Percentiles rank a stretch among this genome's conserved stretches.
Evolutionary conservation across 306 rosid species (phyloP).

Genomic region (Hippophae gyantsensis): DNA sequence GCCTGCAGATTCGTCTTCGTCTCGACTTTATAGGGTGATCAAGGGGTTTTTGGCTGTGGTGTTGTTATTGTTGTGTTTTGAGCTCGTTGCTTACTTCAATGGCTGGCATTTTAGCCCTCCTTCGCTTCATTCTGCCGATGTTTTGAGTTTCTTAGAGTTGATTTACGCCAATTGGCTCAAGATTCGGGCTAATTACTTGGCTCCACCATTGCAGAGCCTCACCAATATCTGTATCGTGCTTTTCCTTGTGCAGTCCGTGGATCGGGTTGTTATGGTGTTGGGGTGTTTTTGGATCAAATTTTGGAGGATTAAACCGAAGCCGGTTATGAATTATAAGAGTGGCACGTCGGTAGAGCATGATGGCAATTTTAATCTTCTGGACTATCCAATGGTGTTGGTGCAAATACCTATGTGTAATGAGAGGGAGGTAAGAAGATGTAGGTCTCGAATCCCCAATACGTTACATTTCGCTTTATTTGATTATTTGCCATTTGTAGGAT

Average conservation of each 20-base stretch:
- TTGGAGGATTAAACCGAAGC: conserved; percentile 55
- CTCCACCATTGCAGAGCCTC: conserved; percentile 79
- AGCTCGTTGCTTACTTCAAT: conserved; percentile 76
- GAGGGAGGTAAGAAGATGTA: conserved; percentile 89
- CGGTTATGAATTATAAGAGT: conserved; percentile 40
- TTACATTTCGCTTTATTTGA: no score
- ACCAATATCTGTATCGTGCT: conserved; percentile 65
- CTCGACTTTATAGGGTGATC: conserved; percentile 65
- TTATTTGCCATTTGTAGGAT: background rate
- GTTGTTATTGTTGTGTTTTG: conserved; percentile 46
- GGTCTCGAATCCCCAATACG: no score
- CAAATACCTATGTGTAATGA: conserved; percentile 99
- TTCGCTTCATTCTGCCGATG: conserved; percentile 43
- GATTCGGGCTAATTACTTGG: conserved; percentile 55
- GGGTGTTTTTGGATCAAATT: conserved; percentile 96
- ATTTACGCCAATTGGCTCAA: conserved; percentile 67
- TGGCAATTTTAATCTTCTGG: conserved; percentile 25
- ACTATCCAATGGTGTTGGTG: conserved; percentile 83
- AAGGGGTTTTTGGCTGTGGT: conserved; percentile 56
- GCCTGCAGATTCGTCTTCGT: conserved; percentile 47
- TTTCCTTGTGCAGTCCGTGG: conserved; percentile 79
- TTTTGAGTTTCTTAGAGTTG: conserved; percentile 45
- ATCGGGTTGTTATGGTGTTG: conserved; percentile 61
- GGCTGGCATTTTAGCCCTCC: conserved; percentile 98
- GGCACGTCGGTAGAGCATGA: conserved; percentile 15